Evolutionary conservation across 306 rosid species (phyloP), one percentile per base, ranked within the genome.

Genomic region (Trifolium pratense): DNA sequence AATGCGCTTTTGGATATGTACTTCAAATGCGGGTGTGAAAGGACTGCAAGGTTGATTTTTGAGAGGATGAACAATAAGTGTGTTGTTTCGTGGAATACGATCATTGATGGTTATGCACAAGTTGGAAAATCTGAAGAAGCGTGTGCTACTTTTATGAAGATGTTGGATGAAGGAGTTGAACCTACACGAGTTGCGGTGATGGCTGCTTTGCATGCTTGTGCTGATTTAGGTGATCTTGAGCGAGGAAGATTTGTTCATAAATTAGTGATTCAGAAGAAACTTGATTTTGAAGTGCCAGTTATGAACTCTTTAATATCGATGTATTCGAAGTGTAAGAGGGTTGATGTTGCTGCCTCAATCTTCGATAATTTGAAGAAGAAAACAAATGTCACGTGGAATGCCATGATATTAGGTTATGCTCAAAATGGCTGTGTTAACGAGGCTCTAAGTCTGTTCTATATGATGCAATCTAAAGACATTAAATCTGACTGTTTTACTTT

Each of bases 41-140:
- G 72, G 75, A 73, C 58, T 45, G 89, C 92, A 3, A 73, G 87
- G 71, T 75, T 81, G 76, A 69, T 87, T 76, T 93, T 93, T 7
- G 71, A 89, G 68, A 36, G 82, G 60, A 93, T 93, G 92, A 74
- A 61, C n/a, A 84, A 76, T 17, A 90, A 49, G 81, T 90, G 78
- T 70, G 90, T 84, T 74, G 92, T 93, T 79, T 86, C 98, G 0
- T 93, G 98, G 98, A 93, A 93, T 73, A 86, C 98, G 15, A 85
- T 93, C 96, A 89, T 93, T 58, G 89, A 79, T 75, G 98, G 97
- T 48, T 89, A 67, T 69, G 97, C 82, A 16, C 89, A 88, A 68
- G 84, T 55, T 75, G 98, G 88, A 2, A 84, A 89, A 53, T 70
- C 91, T 23, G 85, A 80, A 70, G 92, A 86, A 74, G 98, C 98